Evolutionary conservation across 805 yeast species (phyloP), one percentile per base, ranked within the genome.

Genomic region (Jamesozyma spencerorum): DNA sequence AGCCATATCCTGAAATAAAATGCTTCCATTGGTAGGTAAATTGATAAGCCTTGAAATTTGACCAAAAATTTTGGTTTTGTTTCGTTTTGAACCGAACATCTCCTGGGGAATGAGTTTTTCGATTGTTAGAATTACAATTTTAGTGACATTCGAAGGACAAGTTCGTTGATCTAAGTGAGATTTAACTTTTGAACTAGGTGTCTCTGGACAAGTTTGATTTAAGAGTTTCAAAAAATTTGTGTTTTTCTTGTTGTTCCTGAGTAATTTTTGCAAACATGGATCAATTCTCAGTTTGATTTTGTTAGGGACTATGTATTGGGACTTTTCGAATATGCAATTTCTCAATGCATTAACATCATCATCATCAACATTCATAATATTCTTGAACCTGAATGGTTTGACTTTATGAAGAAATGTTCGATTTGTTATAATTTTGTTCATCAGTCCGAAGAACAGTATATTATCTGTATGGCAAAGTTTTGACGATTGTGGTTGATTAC

Each of bases 51-150:
- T 20, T 0, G 71, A 58, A 0, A 81, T 49, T 8, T 56, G 55
- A 3, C 48, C 44, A 32, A 66, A 51, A 0, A 81, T 50, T 1
- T 51, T 38, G 0, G 67, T 42, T 51, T 72, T 72, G 51, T 84
- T 84, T 12, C 51, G 45, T 2, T 46, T 49, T 2, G 73, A 55
- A 0, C 94, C 94, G 61, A 77, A 73, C 1, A 70, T 42, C 5
- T 65, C 68, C 1, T 48, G 18, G 0, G 87, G 84, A 18, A 81
- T 60, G 0, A 80, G 47, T 38, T 66, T 69, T 11, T 70, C 72
- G 4, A 75, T 40, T 0, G 78, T 39, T 0, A 64, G 51, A 1
- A 70, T 46, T 1, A 73, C 50, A 47, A 77, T 75, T 33, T 54
- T 60, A 0, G 70, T 47, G 0, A 81, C 76, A 0, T 45, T 32